Evolutionary conservation across 2,329 filamentous ascomycete species (phyloP).

Genomic region (Paecilomyces sp.): DNA sequence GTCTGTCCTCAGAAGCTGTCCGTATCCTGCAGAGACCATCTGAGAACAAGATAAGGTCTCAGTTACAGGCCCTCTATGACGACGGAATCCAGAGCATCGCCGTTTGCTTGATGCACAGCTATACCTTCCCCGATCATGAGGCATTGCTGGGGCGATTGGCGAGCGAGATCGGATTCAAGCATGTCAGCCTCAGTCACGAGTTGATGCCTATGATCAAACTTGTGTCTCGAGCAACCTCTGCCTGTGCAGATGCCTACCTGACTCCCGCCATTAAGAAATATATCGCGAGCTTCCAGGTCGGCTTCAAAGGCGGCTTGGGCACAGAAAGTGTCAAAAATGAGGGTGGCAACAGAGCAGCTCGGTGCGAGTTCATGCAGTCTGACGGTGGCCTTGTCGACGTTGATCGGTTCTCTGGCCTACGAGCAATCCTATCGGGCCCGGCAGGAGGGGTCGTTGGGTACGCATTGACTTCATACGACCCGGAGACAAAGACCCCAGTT

Average conservation of each 20-base stretch:
- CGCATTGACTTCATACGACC: conserved; percentile 79
- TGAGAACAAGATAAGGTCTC: conserved; percentile 46
- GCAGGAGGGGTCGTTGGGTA: conserved; percentile 93
- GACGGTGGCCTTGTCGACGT: conserved; percentile 58
- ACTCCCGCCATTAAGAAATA: conserved; percentile 75
- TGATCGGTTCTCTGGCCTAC: conserved; percentile 65
- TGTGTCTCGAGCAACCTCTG: conserved; percentile 66
- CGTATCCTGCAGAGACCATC: conserved; percentile 58
- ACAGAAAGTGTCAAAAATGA: conserved; percentile 65
- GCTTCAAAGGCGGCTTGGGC: conserved; percentile 75
- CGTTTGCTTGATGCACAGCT: conserved; percentile 86
- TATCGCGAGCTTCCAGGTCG: conserved; percentile 67
- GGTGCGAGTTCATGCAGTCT: conserved; percentile 93
- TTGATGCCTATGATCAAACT: conserved; percentile 87
- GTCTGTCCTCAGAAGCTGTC: conserved; percentile 67
- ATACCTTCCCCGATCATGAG: conserved; percentile 85
- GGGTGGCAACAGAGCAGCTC: conserved; percentile 58
- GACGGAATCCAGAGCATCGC: conserved; percentile 73
- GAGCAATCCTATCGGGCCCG: conserved; percentile 80
- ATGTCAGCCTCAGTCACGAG: conserved; percentile 74
- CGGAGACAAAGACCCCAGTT: conserved; percentile 67
- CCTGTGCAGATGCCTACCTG: conserved; percentile 72
- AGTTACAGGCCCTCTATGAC: conserved; percentile 62
- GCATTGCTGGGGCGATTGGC: conserved; percentile 69
- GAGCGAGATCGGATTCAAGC: conserved; percentile 70